These are phyloP conservation scores for Taiozyma onychis DNA, from an alignment of 1,139 yeast species.

Conservation along the genomic window DNA sequence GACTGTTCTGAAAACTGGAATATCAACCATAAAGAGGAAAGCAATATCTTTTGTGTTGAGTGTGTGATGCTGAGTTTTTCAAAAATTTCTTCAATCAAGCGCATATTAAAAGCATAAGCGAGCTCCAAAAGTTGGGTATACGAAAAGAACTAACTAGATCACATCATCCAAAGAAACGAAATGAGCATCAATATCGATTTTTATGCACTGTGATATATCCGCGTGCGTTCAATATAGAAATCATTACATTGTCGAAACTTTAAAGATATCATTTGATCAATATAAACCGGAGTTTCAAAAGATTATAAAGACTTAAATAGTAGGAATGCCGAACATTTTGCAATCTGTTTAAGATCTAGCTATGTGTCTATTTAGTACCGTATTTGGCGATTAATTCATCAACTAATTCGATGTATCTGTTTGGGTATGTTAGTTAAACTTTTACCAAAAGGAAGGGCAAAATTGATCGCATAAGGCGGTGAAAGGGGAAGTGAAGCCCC, in stretches of 20 bases:
- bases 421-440: neutral
- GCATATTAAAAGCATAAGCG: too few relatives aligned
- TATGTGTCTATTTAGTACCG: constrained; percentile 8
- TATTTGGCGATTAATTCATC: constrained; percentile 58
- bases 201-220: too few relatives aligned
- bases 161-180: too few relatives aligned
- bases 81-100: too few relatives aligned
- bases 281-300: neutral
- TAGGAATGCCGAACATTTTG: too few relatives aligned
- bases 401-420: constrained; percentile 62
- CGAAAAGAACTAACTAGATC: too few relatives aligned
- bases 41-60: neutral
- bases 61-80: neutral
- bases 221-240: too few relatives aligned
- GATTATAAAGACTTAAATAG: neutral
- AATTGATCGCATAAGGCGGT: too few relatives aligned
- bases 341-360: neutral
- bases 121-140: too few relatives aligned
- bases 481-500: too few relatives aligned
- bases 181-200: too few relatives aligned
- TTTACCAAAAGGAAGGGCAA: too few relatives aligned
- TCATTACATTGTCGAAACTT: neutral
- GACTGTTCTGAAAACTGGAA: constrained; percentile 11
- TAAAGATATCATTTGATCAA: neutral
- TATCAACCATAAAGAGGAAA: neutral